Percentiles rank a stretch among this genome's conserved stretches.
phyloP scores from a whole-genome alignment of 305 asterid species.

The Fraxinus nigra region DNA sequence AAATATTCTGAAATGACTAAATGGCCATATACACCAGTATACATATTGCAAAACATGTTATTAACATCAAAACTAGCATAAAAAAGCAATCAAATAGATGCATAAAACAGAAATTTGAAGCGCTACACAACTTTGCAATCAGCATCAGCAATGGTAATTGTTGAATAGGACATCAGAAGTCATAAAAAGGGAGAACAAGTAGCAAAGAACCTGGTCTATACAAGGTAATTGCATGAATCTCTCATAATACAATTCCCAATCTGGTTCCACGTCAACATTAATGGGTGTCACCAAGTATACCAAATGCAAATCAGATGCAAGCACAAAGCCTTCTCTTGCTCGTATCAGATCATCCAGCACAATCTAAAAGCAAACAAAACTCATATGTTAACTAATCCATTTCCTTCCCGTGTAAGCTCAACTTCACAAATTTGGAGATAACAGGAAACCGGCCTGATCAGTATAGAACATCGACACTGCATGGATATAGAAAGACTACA shows the following conservation, averaged over 20 bases:
- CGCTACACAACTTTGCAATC: slow-evolving; percentile 8
- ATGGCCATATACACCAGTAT: neutral
- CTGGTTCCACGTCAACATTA: slow-evolving; percentile 95
- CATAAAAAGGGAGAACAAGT: slow-evolving; percentile 7
- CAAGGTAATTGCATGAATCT: slow-evolving; percentile 89
- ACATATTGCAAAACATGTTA: slow-evolving; percentile 4
- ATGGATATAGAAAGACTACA: slow-evolving; percentile 15
- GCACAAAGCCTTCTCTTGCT: slow-evolving; percentile 98
- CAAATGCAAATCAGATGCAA: slow-evolving; percentile 97
- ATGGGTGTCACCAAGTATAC: slow-evolving; percentile 97
- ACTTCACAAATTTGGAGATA: slow-evolving; percentile 22
- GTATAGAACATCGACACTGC: slow-evolving; percentile 19
- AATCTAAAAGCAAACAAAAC: slow-evolving; percentile 50
- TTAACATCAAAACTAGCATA: neutral
- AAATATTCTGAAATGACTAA: neutral
- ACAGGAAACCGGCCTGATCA: neutral
- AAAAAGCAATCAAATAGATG: neutral
- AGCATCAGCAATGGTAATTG: slow-evolving; percentile 19
- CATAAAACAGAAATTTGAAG: slow-evolving; percentile 8
- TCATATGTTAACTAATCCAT: slow-evolving; percentile 16
- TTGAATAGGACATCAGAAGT: slow-evolving; percentile 6
- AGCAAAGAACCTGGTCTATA: slow-evolving; percentile 73
- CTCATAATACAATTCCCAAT: slow-evolving; percentile 94
- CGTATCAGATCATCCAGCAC: slow-evolving; percentile 94
- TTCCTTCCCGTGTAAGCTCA: neutral